Evolutionary conservation across 805 yeast genomes (phyloP).

Genomic region (Ogataea neopini): DNA sequence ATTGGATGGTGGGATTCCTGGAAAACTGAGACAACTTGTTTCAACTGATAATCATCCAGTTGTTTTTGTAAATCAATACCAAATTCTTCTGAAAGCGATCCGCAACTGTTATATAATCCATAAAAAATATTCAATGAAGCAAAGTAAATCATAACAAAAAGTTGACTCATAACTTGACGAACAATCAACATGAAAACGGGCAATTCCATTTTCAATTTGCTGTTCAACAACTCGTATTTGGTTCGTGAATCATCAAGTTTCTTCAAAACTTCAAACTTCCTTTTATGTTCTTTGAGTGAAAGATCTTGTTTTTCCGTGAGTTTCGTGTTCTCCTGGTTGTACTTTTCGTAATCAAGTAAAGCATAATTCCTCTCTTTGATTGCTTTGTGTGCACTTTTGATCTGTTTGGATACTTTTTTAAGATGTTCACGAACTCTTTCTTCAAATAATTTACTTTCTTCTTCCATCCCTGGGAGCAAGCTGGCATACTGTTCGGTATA

Average conservation of each 20-base stretch:
- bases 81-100: constrained; percentile 12
- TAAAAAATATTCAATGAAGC: constrained; percentile 38
- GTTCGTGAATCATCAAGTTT: constrained; percentile 33
- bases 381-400: constrained; percentile 24
- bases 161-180: constrained; percentile 32
- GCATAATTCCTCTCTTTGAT: constrained; percentile 28
- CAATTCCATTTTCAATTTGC: constrained; percentile 44
- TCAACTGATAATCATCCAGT: constrained; percentile 8
- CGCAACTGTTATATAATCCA: constrained; percentile 16
- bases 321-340: constrained; percentile 19
- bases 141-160: constrained; percentile 39
- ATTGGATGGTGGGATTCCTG: constrained; percentile 9
- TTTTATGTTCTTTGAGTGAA: constrained; percentile 41
- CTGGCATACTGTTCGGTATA: constrained; percentile 16
- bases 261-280: constrained; percentile 34
- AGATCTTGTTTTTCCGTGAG: constrained; percentile 30
- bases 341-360: constrained; percentile 25
- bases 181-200: constrained; percentile 44
- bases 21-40: constrained; percentile 11
- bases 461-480: constrained; percentile 19
- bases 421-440: constrained; percentile 16
- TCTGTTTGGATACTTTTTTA: constrained; percentile 15
- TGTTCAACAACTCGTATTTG: constrained; percentile 42
- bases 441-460: constrained; percentile 21
- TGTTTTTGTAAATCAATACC: constrained; percentile 11